Evolutionary conservation across 2,329 filamentous ascomycete species (phyloP), one percentile per base, ranked within the genome.

Genomic region (Clonostachys rosea): DNA sequence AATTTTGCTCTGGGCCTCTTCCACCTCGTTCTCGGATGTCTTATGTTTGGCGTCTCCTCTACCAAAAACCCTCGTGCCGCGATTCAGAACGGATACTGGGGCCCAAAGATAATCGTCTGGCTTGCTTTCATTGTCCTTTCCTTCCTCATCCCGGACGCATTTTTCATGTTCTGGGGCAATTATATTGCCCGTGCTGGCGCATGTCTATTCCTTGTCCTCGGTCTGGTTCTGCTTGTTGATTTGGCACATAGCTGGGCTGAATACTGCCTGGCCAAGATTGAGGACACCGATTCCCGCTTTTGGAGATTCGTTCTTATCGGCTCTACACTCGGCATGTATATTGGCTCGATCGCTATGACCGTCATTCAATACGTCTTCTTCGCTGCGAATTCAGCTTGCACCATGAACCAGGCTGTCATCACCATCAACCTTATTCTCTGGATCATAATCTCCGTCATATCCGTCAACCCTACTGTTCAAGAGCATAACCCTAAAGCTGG

Each of bases 41-140:
- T 96, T 50, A 79, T 99, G 41, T 76, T 97, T 47, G 94, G 94
- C 45, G 91, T 99, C 45, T 83, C 81, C 46, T 90, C 84, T 43
- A 94, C 91, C 20, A 94, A 89, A 66, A 88, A 95, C 64, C 87
- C 87, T 41, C 86, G 94, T 54, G 91, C 94, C 3, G 80, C 83
- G 16, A 79, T 99, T 46, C 94, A 99, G 64, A 99, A 99, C 70
- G 94, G 92, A n/a, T 99, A 90, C 69, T 99, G 94, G 94, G 94
- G 91, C 2, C 94, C 94, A 42, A 99, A 99, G 72, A 79, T 99
- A 49, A 81, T 96, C 50, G 82, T 84, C 45, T 99, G 94, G 94
- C 63, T 96, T 44, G 83, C 77, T 13, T 81, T 97, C 55, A 84
- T 97, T 50, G 89, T 96, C 49, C 64, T 95, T 49, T 95, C 91